Conservation (phyloP, 192 early-diverging fungal genomes). For the Umbelopsis ramanniana region DNA sequence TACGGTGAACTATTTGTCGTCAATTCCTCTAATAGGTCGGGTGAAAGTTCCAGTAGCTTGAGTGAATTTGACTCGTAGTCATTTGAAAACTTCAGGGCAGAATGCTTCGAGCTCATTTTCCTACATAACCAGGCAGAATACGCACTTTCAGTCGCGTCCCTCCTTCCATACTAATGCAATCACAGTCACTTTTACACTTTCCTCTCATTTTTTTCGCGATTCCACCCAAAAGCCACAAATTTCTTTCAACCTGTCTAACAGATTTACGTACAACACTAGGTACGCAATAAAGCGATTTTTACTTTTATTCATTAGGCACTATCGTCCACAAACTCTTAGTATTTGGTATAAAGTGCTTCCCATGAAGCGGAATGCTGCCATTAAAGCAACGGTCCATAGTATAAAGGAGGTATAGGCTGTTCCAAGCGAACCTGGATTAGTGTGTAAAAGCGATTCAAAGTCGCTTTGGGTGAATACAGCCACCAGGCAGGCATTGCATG, state of each 20-base stretch:
- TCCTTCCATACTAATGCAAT: too few relatives aligned
- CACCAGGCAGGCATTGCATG: conserved; percentile 69
- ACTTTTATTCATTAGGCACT: not conserved
- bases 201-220: too few relatives aligned
- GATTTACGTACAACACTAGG: not conserved
- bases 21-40: not conserved
- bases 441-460: conserved; percentile 31
- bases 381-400: conserved; percentile 81
- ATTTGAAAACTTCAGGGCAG: not conserved
- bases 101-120: conserved; percentile 6
- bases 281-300: too few relatives aligned
- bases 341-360: conserved; percentile 78
- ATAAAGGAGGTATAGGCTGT: conserved; percentile 81
- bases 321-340: conserved; percentile 20
- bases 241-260: not conserved
- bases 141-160: too few relatives aligned
- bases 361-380: conserved; percentile 77
- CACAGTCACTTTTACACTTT: too few relatives aligned
- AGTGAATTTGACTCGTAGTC: conserved; percentile 7
- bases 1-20: conserved; percentile 1
- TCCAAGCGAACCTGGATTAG: conserved; percentile 18
- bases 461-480: conserved; percentile 56
- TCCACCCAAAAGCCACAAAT: too few relatives aligned
- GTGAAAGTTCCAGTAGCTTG: not conserved
- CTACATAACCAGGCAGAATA: not conserved